Conservation (phyloP, 768 basidiomycete genomes). For the Tylopilus subfusipes region DNA sequence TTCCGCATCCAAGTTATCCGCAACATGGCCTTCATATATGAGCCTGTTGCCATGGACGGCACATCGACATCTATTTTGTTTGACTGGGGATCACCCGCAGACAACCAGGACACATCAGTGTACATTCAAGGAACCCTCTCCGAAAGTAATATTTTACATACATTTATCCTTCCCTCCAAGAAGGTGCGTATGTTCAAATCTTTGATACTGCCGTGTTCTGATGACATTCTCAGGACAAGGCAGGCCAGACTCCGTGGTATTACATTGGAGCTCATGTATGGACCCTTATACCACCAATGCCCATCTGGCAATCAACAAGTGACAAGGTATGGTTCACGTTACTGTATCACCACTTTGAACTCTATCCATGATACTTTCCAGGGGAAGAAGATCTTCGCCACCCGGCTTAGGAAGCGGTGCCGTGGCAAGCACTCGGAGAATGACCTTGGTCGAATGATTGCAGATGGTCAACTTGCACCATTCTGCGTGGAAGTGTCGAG, state of each 20-base stretch:
- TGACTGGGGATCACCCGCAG: conserved; percentile 46
- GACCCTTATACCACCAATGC: conserved; percentile 28
- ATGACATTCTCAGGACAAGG: conserved; percentile 29
- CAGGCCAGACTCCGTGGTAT: conserved; percentile 36
- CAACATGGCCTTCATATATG: conserved; percentile 48
- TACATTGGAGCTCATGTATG: conserved; percentile 52
- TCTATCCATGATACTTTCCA: conserved; percentile 1
- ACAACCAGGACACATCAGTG: conserved; percentile 31
- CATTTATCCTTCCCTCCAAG: conserved; percentile 46
- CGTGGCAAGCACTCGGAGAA: conserved; percentile 28
- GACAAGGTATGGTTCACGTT: conserved; percentile 30
- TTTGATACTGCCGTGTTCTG: not conserved
- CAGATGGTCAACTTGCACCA: conserved; percentile 41
- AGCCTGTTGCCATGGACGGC: conserved; percentile 54
- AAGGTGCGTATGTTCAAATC: conserved; percentile 32
- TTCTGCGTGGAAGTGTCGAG: conserved; percentile 40
- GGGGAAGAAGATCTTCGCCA: conserved; percentile 34
- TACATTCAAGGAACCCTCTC: conserved; percentile 33
- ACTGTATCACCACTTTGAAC: not conserved
- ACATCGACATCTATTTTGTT: conserved; percentile 43
- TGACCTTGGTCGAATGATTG: conserved; percentile 39
- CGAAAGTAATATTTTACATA: conserved; percentile 39
- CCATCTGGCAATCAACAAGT: conserved; percentile 40
- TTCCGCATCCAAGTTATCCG: conserved; percentile 40
- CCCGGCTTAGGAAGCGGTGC: conserved; percentile 36